Evolutionary conservation across 78 protist genomes (phyloP).

Genomic region (Polysphondylium violaceum): DNA sequence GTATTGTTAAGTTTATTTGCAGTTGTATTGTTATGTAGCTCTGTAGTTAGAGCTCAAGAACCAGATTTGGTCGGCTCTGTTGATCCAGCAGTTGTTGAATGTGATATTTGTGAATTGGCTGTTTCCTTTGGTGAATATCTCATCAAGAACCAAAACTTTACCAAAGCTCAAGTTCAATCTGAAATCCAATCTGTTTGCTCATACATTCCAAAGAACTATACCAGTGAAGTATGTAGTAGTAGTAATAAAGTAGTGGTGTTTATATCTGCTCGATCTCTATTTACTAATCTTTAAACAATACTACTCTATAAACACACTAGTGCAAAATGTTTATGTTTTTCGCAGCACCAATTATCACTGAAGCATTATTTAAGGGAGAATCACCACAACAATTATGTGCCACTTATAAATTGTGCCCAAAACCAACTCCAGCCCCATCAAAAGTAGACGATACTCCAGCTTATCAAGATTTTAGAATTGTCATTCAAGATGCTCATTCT

Average conservation of each 20-base stretch:
- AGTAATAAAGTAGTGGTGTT: not conserved
- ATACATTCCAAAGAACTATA: conserved; percentile 25
- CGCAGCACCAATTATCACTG: conserved; percentile 48
- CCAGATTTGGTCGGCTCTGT: not conserved
- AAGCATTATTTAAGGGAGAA: conserved; percentile 23
- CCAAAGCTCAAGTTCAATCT: conserved; percentile 35
- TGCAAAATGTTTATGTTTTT: conserved; percentile 41
- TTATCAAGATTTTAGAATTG: no score
- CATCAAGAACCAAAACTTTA: conserved; percentile 20
- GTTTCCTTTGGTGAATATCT: conserved; percentile 18
- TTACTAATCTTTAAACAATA: not conserved
- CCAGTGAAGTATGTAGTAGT: conserved; percentile 40
- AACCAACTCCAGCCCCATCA: not conserved
- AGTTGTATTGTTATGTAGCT: no score
- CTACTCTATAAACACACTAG: not conserved
- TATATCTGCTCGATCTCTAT: not conserved
- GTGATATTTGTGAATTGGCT: conserved; percentile 14
- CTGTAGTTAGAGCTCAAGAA: no score
- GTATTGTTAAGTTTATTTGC: no score
- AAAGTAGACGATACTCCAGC: no score
- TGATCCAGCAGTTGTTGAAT: not conserved
- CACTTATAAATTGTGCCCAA: conserved; percentile 6
- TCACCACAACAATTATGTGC: conserved; percentile 18
- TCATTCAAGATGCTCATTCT: no score
- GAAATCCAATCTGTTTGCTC: conserved; percentile 30